Evolutionary conservation across 1,139 yeast genomes (phyloP).

Genomic region (Yamadazyma sp.): DNA sequence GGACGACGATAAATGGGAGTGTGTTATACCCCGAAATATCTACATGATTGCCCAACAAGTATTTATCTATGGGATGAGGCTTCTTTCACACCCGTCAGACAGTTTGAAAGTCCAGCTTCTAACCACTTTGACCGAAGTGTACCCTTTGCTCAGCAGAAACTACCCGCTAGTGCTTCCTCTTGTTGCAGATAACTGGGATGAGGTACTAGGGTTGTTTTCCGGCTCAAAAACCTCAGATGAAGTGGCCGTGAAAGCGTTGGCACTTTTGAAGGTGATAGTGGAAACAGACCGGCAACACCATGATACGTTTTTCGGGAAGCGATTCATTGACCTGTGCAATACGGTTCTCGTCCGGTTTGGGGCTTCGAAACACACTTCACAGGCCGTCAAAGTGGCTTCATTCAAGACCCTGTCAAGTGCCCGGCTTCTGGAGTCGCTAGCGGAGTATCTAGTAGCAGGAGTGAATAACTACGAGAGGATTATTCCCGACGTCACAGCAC

Average conservation of each 20-base stretch:
- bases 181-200: conserved; percentile 71
- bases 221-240: conserved; percentile 4
- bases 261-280: conserved; percentile 29
- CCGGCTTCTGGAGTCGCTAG: conserved; percentile 16
- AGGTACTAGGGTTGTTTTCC: conserved; percentile 15
- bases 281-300: conserved; percentile 25
- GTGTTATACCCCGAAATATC: conserved; percentile 59
- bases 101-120: conserved; percentile 58
- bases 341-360: conserved; percentile 12
- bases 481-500: conserved; percentile 33
- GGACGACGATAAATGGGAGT: conserved; percentile 50
- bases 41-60: conserved; percentile 63
- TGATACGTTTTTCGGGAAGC: conserved; percentile 34
- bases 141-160: conserved; percentile 67
- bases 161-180: conserved; percentile 62
- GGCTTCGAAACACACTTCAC: conserved; percentile 1
- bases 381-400: conserved; percentile 3
- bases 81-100: conserved; percentile 68
- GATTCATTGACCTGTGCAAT: conserved; percentile 39
- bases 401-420: conserved; percentile 9
- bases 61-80: conserved; percentile 65
- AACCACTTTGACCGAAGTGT: conserved; percentile 44
- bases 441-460: conserved; percentile 30
- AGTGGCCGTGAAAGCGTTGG: conserved; percentile 16
- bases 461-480: conserved; percentile 30